A percentile compares a stretch with the other conserved stretches of the same genome.
Evolutionary conservation across 495 filamentous ascomycete genomes (phyloP).

Genomic region (Coniosporium apollinis): DNA sequence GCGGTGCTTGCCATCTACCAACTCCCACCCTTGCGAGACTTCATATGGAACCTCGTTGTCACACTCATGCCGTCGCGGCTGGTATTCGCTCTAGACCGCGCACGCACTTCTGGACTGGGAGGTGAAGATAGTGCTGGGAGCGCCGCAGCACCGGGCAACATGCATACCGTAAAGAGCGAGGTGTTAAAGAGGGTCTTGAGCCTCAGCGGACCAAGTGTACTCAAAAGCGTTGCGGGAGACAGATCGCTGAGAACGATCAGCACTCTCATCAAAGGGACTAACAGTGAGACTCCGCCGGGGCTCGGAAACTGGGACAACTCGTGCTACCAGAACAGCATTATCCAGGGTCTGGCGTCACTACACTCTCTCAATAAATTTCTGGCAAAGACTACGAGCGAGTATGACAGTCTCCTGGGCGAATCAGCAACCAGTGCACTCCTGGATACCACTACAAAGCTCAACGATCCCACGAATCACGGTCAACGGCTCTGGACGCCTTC

Average conservation of each 20-base stretch:
- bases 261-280: conserved; percentile 24
- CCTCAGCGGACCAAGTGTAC: conserved; percentile 37
- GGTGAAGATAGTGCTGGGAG: conserved; percentile 17
- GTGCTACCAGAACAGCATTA: conserved; percentile 94
- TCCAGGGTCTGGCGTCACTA: conserved; percentile 69
- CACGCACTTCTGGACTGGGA: conserved; percentile 7
- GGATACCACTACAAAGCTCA: conserved; percentile 48
- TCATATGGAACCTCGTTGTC: conserved; percentile 50
- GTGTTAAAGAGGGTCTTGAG: conserved; percentile 50
- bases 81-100: too few species aligned
- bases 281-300: conserved; percentile 43
- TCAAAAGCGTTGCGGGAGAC: conserved; percentile 31
- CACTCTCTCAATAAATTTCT: conserved; percentile 39
- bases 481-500: conserved; percentile 59
- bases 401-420: conserved; percentile 8
- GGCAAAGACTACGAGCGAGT: conserved; percentile 20
- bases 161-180: conserved; percentile 46
- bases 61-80: conserved; percentile 26
- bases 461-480: conserved; percentile 47
- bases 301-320: conserved; percentile 87
- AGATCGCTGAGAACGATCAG: conserved; percentile 28
- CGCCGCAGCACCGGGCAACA: conserved; percentile 9
- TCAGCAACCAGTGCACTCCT: conserved; percentile 38
- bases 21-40: conserved; percentile 15
- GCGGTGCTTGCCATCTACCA: too few species aligned